Conservation (phyloP, 805 yeast genomes). For the Cyberlindnera samutprakarnensis region DNA sequence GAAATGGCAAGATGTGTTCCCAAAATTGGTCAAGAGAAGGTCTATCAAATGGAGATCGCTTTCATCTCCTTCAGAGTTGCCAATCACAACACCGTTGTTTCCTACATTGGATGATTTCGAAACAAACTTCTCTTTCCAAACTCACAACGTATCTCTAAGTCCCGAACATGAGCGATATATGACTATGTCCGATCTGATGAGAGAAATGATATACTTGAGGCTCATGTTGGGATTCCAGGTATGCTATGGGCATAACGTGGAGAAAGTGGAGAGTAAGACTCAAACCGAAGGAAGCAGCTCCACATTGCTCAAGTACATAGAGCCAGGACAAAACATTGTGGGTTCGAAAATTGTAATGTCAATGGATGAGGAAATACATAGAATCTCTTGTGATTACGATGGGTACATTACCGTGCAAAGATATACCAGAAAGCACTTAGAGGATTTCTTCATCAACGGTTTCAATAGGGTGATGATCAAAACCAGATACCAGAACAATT, state of each 20-base stretch:
- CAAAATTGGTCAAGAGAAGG: slow-evolving; percentile 56
- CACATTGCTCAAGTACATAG: slow-evolving; percentile 53
- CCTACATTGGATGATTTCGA: slow-evolving; percentile 66
- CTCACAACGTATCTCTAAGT: slow-evolving; percentile 71
- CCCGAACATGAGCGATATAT: slow-evolving; percentile 45
- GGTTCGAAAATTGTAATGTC: slow-evolving; percentile 70
- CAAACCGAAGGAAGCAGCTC: slow-evolving; percentile 44
- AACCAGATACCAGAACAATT: slow-evolving; percentile 70
- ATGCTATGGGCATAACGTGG: slow-evolving; percentile 65
- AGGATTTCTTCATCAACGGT: slow-evolving; percentile 22
- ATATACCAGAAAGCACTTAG: slow-evolving; percentile 38
- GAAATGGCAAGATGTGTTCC: slow-evolving; percentile 89
- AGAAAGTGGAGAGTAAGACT: slow-evolving; percentile 54
- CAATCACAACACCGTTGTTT: slow-evolving; percentile 70
- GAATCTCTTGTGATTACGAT: slow-evolving; percentile 66
- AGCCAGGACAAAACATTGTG: slow-evolving; percentile 31
- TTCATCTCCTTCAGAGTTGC: slow-evolving; percentile 89
- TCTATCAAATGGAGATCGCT: slow-evolving; percentile 89
- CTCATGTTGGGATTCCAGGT: slow-evolving; percentile 86
- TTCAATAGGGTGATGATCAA: slow-evolving; percentile 54
- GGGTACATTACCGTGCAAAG: slow-evolving; percentile 76
- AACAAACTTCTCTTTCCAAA: slow-evolving; percentile 67
- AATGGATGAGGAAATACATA: slow-evolving; percentile 77
- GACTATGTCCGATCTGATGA: slow-evolving; percentile 54
- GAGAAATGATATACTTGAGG: slow-evolving; percentile 82